Evolutionary conservation across 2,329 filamentous ascomycete genomes (phyloP).

Genomic region (Penicillium psychrosexuale): DNA sequence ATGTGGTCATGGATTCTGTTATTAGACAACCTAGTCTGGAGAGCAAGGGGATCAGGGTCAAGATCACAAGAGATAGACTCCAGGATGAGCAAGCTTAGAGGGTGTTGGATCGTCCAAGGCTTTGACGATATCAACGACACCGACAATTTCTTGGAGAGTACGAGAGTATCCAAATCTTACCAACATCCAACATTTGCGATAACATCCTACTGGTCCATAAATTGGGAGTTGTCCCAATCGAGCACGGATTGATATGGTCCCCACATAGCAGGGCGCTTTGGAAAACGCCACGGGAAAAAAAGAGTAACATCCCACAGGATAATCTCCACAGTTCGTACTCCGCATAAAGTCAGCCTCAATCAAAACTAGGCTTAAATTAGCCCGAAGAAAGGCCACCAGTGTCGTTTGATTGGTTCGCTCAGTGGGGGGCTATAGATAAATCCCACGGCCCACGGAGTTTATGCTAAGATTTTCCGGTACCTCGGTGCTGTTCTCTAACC

Average conservation of each 20-base stretch:
- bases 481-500: background rate
- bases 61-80: too few relatives aligned
- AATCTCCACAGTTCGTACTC: background rate
- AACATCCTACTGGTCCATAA: background rate
- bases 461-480: background rate
- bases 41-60: too few relatives aligned
- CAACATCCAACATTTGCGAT: background rate
- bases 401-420: background rate
- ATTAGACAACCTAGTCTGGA: too few relatives aligned
- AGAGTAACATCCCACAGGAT: background rate
- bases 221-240: background rate
- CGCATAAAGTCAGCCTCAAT: background rate
- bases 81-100: too few relatives aligned
- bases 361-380: background rate
- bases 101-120: too few relatives aligned
- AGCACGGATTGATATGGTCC: background rate
- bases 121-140: too few relatives aligned
- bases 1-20: too few relatives aligned
- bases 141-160: too few relatives aligned
- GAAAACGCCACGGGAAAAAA: background rate
- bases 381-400: background rate
- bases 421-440: background rate
- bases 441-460: background rate
- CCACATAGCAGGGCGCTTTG: background rate
- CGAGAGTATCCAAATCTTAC: background rate